phyloP scores from a whole-genome alignment of 2,329 filamentous ascomycete species.

The Phyllosticta citrichinensis region DNA sequence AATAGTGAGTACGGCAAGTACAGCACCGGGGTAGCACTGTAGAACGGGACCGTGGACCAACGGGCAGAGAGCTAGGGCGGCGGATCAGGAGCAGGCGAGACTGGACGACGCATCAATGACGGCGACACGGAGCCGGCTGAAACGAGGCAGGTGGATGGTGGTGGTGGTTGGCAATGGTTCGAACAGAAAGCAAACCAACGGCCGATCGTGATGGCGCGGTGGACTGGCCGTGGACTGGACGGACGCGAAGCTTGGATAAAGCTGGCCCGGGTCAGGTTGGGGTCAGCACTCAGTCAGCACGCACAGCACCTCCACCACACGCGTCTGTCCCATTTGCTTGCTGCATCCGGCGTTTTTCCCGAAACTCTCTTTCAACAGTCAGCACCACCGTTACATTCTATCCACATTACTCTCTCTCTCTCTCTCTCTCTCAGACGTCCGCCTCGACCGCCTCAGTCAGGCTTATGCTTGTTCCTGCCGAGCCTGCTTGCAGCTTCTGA shows the following conservation, averaged over 20 bases:
- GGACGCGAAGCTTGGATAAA: background rate
- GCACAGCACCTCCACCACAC: background rate
- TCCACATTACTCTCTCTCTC: background rate
- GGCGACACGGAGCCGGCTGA: background rate
- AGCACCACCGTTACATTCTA: background rate
- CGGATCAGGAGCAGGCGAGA: background rate
- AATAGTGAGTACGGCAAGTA: background rate
- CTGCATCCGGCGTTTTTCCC: background rate
- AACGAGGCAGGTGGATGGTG: background rate
- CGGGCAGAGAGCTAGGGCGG: background rate
- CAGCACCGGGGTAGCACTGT: background rate
- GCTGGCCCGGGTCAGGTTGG: background rate
- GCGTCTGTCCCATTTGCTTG: background rate
- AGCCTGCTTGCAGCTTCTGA: background rate
- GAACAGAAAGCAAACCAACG: background rate
- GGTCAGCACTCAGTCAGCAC: background rate
- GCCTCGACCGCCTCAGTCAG: background rate
- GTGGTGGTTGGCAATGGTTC: background rate
- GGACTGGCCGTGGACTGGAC: too few species aligned
- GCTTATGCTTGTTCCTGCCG: background rate
- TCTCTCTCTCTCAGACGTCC: background rate
- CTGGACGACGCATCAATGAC: background rate
- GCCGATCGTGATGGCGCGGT: background rate
- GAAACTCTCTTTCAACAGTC: background rate
- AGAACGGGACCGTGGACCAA: background rate